Conservation (phyloP, 352 stramenopile species). For the Thalassiosira hispida region DNA sequence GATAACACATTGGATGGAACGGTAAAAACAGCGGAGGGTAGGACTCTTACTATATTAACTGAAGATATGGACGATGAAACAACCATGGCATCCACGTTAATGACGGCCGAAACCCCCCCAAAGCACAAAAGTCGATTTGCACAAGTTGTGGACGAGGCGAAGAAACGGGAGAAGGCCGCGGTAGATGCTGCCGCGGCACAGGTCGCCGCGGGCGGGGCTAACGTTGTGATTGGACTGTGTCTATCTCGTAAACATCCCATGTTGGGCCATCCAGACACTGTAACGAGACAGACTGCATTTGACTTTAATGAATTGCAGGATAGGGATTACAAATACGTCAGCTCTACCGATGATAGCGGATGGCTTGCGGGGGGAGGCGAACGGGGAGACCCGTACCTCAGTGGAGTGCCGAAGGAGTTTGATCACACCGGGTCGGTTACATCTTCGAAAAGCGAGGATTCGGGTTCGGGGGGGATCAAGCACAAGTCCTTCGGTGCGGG, state of each 20-base stretch:
- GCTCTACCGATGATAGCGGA: conserved; percentile 73
- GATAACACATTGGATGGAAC: conserved; percentile 22
- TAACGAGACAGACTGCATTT: conserved; percentile 84
- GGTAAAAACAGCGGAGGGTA: conserved; percentile 1
- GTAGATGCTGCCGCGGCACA: not conserved
- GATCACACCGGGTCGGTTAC: conserved; percentile 6
- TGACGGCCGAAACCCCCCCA: conserved; percentile 15
- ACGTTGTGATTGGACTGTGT: conserved; percentile 79
- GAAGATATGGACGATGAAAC: conserved; percentile 18
- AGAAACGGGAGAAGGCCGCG: conserved; percentile 21
- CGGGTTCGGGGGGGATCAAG: not conserved
- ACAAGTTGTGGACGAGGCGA: conserved; percentile 23
- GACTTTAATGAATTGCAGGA: conserved; percentile 87
- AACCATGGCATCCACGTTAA: conserved; percentile 30
- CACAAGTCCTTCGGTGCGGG: conserved; percentile 12
- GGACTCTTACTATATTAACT: conserved; percentile 1
- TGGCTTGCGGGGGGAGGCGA: conserved; percentile 84
- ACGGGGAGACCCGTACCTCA: conserved; percentile 40
- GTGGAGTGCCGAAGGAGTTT: not conserved
- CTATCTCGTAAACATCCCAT: conserved; percentile 65
- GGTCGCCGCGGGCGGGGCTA: conserved; percentile 14
- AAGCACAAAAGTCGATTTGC: conserved; percentile 33
- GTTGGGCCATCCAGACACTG: conserved; percentile 78
- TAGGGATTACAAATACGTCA: conserved; percentile 86
- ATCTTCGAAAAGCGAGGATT: conserved; percentile 32